Percentiles rank a stretch among this genome's conserved stretches.
Conservation (phyloP, 2,329 filamentous ascomycete genomes). For the Dactylellina drechsleri region DNA sequence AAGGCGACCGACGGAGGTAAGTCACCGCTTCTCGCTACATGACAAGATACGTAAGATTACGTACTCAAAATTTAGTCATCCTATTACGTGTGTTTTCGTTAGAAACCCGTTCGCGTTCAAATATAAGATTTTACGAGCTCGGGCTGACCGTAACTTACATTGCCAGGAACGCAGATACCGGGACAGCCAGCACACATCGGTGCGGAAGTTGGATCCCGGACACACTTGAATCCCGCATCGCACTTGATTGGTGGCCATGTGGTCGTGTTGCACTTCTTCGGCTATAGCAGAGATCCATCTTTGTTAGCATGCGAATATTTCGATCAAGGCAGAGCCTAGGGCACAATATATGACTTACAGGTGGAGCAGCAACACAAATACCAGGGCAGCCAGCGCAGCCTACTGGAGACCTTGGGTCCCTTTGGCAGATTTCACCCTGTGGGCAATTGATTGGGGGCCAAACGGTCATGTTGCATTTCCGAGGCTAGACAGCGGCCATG, state of each 20-base stretch:
- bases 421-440: constrained; percentile 1
- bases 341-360: too few species aligned
- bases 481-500: too few species aligned
- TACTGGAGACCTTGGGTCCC: constrained; percentile 5
- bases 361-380: constrained; percentile 14
- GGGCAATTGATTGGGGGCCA: constrained; percentile 6
- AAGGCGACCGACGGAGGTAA: too few species aligned
- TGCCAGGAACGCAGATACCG: constrained; percentile 11
- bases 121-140: too few species aligned
- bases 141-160: too few species aligned
- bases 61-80: too few species aligned
- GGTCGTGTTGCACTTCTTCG: constrained; percentile 21
- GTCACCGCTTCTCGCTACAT: too few species aligned
- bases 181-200: constrained; percentile 20
- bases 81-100: too few species aligned
- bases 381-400: constrained; percentile 20
- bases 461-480: constrained; percentile 1
- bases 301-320: background rate
- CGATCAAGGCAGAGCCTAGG: too few species aligned
- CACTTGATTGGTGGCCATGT: constrained; percentile 12
- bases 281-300: background rate
- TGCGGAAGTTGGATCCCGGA: constrained; percentile 1
- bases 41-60: too few species aligned
- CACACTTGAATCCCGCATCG: constrained; percentile 8
- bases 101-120: too few species aligned